Conservation (phyloP, 768 basidiomycete species). For the Filobasidium floriforme region DNA sequence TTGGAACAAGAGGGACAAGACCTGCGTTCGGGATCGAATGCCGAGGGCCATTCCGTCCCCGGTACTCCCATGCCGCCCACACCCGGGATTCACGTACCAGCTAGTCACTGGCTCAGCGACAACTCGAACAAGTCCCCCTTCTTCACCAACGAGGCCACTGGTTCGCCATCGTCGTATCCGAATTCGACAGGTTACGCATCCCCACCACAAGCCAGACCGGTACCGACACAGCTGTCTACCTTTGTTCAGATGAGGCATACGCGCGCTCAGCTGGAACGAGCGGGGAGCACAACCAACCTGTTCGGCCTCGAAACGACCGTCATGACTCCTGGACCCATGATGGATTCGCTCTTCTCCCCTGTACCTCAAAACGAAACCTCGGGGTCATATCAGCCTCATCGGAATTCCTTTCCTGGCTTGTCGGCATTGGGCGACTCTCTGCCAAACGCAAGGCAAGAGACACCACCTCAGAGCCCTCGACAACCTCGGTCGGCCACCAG, state of each 20-base stretch:
- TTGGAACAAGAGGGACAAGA: slow-evolving; percentile 18
- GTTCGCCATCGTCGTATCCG: slow-evolving; percentile 11
- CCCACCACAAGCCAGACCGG: slow-evolving; percentile 11
- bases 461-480: background rate
- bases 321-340: slow-evolving; percentile 13
- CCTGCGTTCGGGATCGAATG: slow-evolving; percentile 29
- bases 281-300: slow-evolving; percentile 23
- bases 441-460: background rate
- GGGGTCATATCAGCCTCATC: slow-evolving; percentile 4
- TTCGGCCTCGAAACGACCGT: slow-evolving; percentile 13
- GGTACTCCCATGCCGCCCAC: slow-evolving; percentile 39
- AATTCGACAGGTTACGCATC: slow-evolving; percentile 8
- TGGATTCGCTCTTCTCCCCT: slow-evolving; percentile 17
- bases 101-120: slow-evolving; percentile 34
- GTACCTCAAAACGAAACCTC: slow-evolving; percentile 4
- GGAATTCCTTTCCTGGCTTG: slow-evolving; percentile 15
- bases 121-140: slow-evolving; percentile 7
- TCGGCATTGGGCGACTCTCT: background rate
- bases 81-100: slow-evolving; percentile 38
- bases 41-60: slow-evolving; percentile 35
- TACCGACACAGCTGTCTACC: slow-evolving; percentile 33
- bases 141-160: slow-evolving; percentile 25
- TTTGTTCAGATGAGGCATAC: slow-evolving; percentile 44
- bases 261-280: slow-evolving; percentile 37
- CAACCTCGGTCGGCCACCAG: background rate